Evolutionary conservation across 768 basidiomycete species (phyloP), one percentile per base, ranked within the genome.

Genomic region (Agaricus subrufescens): DNA sequence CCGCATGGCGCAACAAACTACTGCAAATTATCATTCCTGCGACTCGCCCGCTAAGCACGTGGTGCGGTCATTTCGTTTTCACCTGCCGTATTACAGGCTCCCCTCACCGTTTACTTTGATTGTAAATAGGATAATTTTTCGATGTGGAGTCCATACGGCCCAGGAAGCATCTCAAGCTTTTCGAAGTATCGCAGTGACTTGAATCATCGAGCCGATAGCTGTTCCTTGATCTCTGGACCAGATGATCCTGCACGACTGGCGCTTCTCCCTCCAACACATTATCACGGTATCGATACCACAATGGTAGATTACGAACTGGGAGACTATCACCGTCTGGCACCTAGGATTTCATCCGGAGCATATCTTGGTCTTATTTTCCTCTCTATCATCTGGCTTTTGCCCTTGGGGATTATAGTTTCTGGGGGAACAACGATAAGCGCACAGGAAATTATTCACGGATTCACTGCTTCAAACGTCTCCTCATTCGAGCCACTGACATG

Each of bases 301-400:
- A 47, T 14, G 8, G 4, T 7, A 14, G 29, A 29, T 34, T 48
- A 7, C 29, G 46, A 48, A n/a, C 4, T 30, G n/a, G 46, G 31
- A 8, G 44, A 46, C 12, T 38, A 50, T 5, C 31, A 50, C 12
- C 49, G 49, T n/a, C 27, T 50, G 52, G 15, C 11, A n/a, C 23
- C 23, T 25, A 53, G 46, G 10, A 14, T 30, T 23, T 31, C 43
- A 10, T 45, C 52, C n/a, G 52, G 52, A 37, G 46, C 44, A 10
- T 45, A 46, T n/a, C 45, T 53, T 31, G 52, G 52, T 25, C 43
- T 53, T 25, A n/a, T 53, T 14, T 53, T 43, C 44, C 44, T 53
- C 8, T 30, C 3, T 8, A 23, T 53, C 10, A 44, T 53, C 23
- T 53, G 52, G 52, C 44, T 53, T 11, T 31, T 53, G 9, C 52